A percentile compares a stretch with the other conserved stretches of the same genome.
These are phyloP conservation scores for Fusarium protoensiforme DNA, from an alignment of 2,329 filamentous ascomycete species.

Conservation along the genomic window DNA sequence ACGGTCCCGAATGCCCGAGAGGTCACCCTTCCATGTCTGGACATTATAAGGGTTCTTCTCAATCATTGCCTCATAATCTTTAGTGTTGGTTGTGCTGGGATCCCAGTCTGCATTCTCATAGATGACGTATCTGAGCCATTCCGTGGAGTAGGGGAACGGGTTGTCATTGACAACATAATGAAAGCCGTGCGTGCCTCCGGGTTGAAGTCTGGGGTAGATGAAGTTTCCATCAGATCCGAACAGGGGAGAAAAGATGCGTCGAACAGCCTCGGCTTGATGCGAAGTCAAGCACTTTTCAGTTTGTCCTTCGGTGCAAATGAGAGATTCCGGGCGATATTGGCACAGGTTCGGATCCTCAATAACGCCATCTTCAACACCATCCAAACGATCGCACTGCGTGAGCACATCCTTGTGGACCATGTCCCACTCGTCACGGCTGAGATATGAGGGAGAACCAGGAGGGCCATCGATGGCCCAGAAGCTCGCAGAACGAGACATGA, in stretches of 20 bases:
- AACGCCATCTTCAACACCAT: constrained; percentile 62
- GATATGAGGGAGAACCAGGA: constrained; percentile 17
- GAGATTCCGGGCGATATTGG: constrained; percentile 53
- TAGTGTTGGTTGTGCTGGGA: constrained; percentile 39
- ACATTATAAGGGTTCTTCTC: constrained; percentile 25
- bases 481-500: constrained; percentile 7
- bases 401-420: constrained; percentile 57
- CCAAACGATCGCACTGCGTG: constrained; percentile 61
- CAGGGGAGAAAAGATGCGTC: constrained; percentile 24
- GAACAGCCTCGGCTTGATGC: constrained; percentile 15
- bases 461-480: constrained; percentile 24
- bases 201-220: constrained; percentile 27
- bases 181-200: constrained; percentile 35
- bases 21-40: constrained; percentile 51
- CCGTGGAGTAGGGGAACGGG: constrained; percentile 16
- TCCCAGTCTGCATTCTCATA: constrained; percentile 50
- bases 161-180: constrained; percentile 40
- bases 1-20: constrained; percentile 50
- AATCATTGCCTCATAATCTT: constrained; percentile 54
- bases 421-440: constrained; percentile 49
- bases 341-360: constrained; percentile 60
- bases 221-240: constrained; percentile 45
- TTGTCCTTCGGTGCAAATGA: constrained; percentile 47
- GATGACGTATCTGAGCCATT: constrained; percentile 54
- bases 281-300: constrained; percentile 21